Conservation (phyloP, 1,284 basidiomycete species). For the Pulveroboletus sp. region DNA sequence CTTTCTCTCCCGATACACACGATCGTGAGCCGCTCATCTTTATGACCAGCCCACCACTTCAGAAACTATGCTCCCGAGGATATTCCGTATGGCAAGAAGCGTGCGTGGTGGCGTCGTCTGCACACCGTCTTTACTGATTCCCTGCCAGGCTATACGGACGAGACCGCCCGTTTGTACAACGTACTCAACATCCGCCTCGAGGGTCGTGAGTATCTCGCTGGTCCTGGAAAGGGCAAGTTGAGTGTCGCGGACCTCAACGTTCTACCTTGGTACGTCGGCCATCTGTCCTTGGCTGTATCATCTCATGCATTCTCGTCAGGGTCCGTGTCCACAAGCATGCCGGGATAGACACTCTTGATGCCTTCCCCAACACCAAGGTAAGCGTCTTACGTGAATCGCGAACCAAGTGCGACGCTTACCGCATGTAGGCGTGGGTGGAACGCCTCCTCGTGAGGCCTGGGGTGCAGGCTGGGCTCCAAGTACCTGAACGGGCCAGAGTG, state of each 20-base stretch:
- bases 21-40: neutral
- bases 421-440: conserved; percentile 34
- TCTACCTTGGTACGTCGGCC: conserved; percentile 35
- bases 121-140: neutral
- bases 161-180: conserved; percentile 53
- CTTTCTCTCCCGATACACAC: neutral
- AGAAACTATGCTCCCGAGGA: conserved; percentile 41
- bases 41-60: conserved; percentile 39
- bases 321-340: conserved; percentile 39
- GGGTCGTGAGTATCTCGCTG: conserved; percentile 50
- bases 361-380: conserved; percentile 45
- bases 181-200: conserved; percentile 53
- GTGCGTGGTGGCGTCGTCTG: conserved; percentile 14
- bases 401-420: neutral
- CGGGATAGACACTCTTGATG: conserved; percentile 42
- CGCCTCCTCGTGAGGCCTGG: conserved; percentile 26
- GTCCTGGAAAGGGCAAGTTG: conserved; percentile 49
- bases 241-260: conserved; percentile 46
- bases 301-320: conserved; percentile 37
- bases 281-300: neutral
- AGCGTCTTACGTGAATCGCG: neutral
- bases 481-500: conserved; percentile 6
- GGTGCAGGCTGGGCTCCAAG: conserved; percentile 28
- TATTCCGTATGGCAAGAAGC: conserved; percentile 41
- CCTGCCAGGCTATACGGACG: conserved; percentile 47